These are phyloP conservation scores for Austroboletus olivaceoglutinosus DNA, from an alignment of 1,284 basidiomycete genomes.

Conservation along the genomic window DNA sequence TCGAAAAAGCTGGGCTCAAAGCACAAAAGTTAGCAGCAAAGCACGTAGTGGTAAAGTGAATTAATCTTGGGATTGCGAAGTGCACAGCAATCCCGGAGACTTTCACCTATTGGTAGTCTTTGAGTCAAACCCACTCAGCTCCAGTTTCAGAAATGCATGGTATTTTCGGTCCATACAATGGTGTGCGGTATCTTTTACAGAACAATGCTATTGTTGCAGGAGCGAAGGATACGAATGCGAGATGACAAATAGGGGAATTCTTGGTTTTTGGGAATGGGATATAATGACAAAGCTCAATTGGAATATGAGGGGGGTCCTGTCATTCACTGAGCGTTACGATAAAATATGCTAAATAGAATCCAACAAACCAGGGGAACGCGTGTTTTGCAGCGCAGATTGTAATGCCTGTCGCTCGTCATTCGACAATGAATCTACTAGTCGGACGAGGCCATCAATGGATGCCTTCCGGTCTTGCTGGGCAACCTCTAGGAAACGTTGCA, in stretches of 20 bases:
- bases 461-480: slow-evolving; percentile 69
- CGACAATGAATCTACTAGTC: slow-evolving; percentile 66
- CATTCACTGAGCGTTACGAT: slow-evolving; percentile 4
- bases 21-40: too few species aligned
- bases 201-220: slow-evolving; percentile 8
- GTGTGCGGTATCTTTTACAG: slow-evolving; percentile 23
- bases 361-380: slow-evolving; percentile 54
- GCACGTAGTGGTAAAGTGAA: too few species aligned
- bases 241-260: slow-evolving; percentile 1
- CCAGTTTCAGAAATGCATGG: too few species aligned
- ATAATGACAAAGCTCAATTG: slow-evolving; percentile 20
- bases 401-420: slow-evolving; percentile 70
- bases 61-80: too few species aligned
- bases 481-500: slow-evolving; percentile 59
- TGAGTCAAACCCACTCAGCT: background rate
- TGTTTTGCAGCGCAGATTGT: slow-evolving; percentile 58
- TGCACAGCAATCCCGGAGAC: too few species aligned
- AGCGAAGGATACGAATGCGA: background rate
- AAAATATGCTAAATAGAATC: background rate
- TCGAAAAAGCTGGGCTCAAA: too few species aligned
- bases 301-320: slow-evolving; percentile 39
- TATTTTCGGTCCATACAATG: slow-evolving; percentile 14
- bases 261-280: slow-evolving; percentile 1
- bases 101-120: background rate
- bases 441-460: slow-evolving; percentile 63